These are phyloP conservation scores for Colletotrichum godetiae DNA, from an alignment of 2,329 filamentous ascomycete genomes.

Conservation along the genomic window DNA sequence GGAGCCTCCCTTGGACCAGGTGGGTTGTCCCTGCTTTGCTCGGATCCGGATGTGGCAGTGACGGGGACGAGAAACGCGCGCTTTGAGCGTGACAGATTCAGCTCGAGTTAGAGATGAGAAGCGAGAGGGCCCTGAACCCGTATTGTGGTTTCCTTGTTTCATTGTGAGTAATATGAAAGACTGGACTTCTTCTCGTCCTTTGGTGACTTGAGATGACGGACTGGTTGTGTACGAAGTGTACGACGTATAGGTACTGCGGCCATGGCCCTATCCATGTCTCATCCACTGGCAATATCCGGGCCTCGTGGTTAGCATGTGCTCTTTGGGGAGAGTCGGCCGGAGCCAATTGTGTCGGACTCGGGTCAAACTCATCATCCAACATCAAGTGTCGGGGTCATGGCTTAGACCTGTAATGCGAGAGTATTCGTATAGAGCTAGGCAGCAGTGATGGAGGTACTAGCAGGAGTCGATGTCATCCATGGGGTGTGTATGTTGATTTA, in stretches of 20 bases:
- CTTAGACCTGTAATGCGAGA: not conserved
- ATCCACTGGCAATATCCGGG: constrained; percentile 31
- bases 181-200: not conserved
- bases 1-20: not conserved
- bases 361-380: constrained; percentile 5
- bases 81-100: constrained; percentile 19
- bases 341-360: constrained; percentile 3
- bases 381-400: constrained; percentile 13
- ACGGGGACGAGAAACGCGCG: constrained; percentile 12
- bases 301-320: constrained; percentile 12
- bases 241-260: not conserved
- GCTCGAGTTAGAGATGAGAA: constrained; percentile 21
- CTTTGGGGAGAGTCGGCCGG: constrained; percentile 16
- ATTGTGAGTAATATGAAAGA: not conserved
- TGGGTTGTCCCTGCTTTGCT: constrained; percentile 8
- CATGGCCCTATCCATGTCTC: constrained; percentile 7
- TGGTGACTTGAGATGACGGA: not conserved
- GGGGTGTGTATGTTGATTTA: not conserved
- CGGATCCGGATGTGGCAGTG: constrained; percentile 4
- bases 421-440: not conserved
- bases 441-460: not conserved
- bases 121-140: constrained; percentile 16
- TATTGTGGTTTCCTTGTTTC: constrained; percentile 20
- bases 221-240: not conserved
- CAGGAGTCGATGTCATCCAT: not conserved